Percentiles rank a stretch among this genome's conserved stretches.
Evolutionary conservation across 2,329 filamentous ascomycete species (phyloP).

Genomic region (Stemphylium beticola): DNA sequence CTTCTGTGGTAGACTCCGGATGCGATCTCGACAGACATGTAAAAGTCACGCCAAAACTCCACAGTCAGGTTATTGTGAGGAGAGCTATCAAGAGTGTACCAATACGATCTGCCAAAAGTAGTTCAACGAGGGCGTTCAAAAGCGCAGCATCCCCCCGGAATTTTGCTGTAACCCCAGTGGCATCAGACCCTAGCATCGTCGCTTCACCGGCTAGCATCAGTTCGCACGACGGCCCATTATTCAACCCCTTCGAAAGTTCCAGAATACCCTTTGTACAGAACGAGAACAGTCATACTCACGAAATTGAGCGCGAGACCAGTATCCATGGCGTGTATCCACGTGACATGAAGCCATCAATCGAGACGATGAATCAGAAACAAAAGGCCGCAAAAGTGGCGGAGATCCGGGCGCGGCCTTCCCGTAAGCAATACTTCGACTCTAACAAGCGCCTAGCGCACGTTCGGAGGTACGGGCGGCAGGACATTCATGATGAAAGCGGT

Average conservation of each 20-base stretch:
- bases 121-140: background rate
- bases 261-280: background rate
- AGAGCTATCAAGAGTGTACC: slow-evolving; percentile 1
- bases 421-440: slow-evolving; percentile 41
- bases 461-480: slow-evolving; percentile 13
- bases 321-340: slow-evolving; percentile 17
- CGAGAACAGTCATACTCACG: background rate
- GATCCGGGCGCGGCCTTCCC: slow-evolving; percentile 40
- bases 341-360: slow-evolving; percentile 8
- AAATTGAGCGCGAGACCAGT: slow-evolving; percentile 6
- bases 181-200: background rate
- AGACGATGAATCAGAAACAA: slow-evolving; percentile 28
- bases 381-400: slow-evolving; percentile 29
- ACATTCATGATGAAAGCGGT: slow-evolving; percentile 27
- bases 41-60: background rate
- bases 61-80: background rate
- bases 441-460: slow-evolving; percentile 24
- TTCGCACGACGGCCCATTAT: background rate
- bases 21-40: background rate
- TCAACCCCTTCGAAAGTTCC: slow-evolving; percentile 11
- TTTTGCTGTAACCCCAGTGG: background rate
- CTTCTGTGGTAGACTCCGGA: background rate
- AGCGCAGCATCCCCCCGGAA: background rate
- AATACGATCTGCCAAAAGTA: background rate
- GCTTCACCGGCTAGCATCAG: background rate